Evolutionary conservation across 495 filamentous ascomycete genomes (phyloP).

Genomic region (Penicillium simplicissimum): DNA sequence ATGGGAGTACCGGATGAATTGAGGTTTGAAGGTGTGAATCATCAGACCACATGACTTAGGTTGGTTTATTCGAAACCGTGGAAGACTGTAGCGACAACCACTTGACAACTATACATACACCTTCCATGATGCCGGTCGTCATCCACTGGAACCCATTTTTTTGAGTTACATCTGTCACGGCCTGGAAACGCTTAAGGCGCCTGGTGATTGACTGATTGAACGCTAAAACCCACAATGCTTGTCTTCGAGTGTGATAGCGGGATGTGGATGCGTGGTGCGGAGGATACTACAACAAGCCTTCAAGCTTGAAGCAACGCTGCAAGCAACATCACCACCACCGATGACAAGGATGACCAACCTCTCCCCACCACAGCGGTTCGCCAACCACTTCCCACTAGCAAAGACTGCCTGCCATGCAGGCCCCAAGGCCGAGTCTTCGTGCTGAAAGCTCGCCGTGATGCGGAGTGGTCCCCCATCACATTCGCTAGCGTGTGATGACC

Average conservation of each 20-base stretch:
- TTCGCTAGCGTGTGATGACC: constrained; percentile 46
- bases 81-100: too few relatives aligned
- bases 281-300: neutral
- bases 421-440: constrained; percentile 11
- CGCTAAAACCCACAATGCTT: neutral
- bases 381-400: constrained; percentile 13
- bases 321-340: constrained; percentile 4
- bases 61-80: neutral
- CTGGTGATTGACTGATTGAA: neutral
- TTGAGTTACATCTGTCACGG: neutral
- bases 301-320: neutral
- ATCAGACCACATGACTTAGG: constrained; percentile 7
- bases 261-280: neutral
- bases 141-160: neutral
- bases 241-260: neutral
- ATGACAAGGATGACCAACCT: constrained; percentile 3
- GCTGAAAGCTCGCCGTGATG: constrained; percentile 22
- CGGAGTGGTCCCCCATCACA: constrained; percentile 36
- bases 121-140: too few relatives aligned
- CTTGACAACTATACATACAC: too few relatives aligned
- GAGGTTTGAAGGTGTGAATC: neutral
- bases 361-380: constrained; percentile 23
- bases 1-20: neutral
- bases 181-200: neutral
- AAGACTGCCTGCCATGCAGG: constrained; percentile 2